phyloP scores from a whole-genome alignment of 768 basidiomycete species.

The Boletus patriciae region DNA sequence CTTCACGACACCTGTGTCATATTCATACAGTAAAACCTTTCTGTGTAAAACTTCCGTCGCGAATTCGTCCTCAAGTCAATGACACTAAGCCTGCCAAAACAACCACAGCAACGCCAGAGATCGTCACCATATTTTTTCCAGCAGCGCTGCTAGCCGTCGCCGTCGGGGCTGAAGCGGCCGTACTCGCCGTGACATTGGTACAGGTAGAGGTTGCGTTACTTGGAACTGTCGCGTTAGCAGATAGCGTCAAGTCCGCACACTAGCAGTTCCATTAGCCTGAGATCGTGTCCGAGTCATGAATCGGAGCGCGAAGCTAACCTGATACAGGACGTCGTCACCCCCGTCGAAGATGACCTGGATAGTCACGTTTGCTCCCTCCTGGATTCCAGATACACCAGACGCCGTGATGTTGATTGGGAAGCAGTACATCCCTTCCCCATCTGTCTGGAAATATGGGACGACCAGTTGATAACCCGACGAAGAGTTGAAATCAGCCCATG shows the following conservation, averaged over 20 bases:
- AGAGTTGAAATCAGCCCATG: slow-evolving; percentile 62
- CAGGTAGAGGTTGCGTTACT: slow-evolving; percentile 39
- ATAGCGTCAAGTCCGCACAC: slow-evolving; percentile 80
- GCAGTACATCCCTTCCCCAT: slow-evolving; percentile 64
- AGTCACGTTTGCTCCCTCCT: slow-evolving; percentile 71
- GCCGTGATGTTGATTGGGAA: slow-evolving; percentile 60
- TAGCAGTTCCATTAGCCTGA: slow-evolving; percentile 28
- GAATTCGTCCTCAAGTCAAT: slow-evolving; percentile 12
- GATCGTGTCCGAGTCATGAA: not conserved
- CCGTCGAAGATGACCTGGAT: slow-evolving; percentile 67
- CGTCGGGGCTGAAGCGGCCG: slow-evolving; percentile 13
- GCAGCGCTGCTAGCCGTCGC: slow-evolving; percentile 19
- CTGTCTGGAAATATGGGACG: slow-evolving; percentile 49
- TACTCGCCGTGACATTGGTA: slow-evolving; percentile 32
- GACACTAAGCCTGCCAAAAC: slow-evolving; percentile 10
- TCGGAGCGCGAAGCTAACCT: slow-evolving; percentile 40
- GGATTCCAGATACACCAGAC: slow-evolving; percentile 48
- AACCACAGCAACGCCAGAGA: slow-evolving; percentile 8
- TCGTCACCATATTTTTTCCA: slow-evolving; percentile 12
- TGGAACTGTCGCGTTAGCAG: slow-evolving; percentile 50
- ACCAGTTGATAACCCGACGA: slow-evolving; percentile 35
- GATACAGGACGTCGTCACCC: slow-evolving; percentile 71
- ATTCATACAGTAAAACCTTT: not conserved
- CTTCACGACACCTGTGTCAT: not conserved
- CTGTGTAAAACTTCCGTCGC: not conserved